Evolutionary conservation across 176 grass and related monocot genomes (phyloP).

Genomic region (Zea luxurians): DNA sequence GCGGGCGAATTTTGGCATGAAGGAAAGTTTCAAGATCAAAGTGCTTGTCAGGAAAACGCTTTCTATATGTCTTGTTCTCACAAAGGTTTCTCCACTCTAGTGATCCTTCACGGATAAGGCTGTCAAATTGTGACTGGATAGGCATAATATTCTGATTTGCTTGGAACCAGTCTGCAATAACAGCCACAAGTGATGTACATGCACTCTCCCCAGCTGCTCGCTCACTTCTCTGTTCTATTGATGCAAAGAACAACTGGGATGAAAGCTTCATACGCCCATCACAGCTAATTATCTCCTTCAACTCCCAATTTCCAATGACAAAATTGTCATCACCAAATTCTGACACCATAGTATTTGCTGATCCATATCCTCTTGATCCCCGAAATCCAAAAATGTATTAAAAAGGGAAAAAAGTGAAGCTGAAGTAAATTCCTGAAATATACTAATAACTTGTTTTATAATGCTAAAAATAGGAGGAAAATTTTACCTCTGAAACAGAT

Average conservation of each 20-base stretch:
- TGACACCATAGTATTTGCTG: conserved; percentile 41
- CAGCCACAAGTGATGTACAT: conserved; percentile 72
- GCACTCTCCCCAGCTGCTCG: conserved; percentile 76
- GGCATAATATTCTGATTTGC: conserved; percentile 64
- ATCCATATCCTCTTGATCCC: conserved; percentile 47
- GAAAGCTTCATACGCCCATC: conserved; percentile 74
- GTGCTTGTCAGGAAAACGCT: conserved; percentile 73
- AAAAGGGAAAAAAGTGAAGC: no score
- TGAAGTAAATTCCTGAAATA: background rate
- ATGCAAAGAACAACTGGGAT: conserved; percentile 80
- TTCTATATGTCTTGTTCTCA: conserved; percentile 43
- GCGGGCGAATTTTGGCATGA: conserved; percentile 57
- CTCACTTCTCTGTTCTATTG: conserved; percentile 94
- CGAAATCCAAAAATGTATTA: conserved; percentile 27
- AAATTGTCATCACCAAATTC: conserved; percentile 81
- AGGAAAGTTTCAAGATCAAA: conserved; percentile 97
- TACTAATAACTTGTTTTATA: background rate
- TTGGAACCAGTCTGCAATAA: conserved; percentile 93
- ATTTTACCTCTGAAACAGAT: conserved; percentile 46
- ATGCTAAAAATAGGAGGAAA: background rate
- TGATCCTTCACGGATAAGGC: conserved; percentile 78
- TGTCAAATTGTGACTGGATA: conserved; percentile 69
- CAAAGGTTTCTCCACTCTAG: conserved; percentile 86
- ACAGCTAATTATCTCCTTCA: conserved; percentile 59
- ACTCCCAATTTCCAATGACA: conserved; percentile 85